Conservation (phyloP, 805 yeast species). For the Cyberlindnera xylosilytica region DNA sequence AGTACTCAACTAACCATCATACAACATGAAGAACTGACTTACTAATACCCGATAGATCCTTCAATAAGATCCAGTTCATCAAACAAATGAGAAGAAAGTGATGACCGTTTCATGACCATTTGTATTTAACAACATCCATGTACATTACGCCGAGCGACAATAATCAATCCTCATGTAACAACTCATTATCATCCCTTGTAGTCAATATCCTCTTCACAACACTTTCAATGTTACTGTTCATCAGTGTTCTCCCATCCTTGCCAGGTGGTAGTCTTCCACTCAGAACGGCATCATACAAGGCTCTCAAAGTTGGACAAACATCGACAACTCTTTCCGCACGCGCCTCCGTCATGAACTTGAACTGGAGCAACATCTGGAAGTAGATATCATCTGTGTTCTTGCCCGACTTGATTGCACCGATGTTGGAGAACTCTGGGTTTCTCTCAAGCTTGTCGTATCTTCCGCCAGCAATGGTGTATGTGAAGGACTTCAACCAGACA, state of each 20-base stretch:
- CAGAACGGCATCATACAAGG: slow-evolving; percentile 26
- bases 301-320: slow-evolving; percentile 38
- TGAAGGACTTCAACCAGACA: slow-evolving; percentile 53
- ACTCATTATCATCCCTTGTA: slow-evolving; percentile 47
- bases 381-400: slow-evolving; percentile 43
- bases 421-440: slow-evolving; percentile 50
- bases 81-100: slow-evolving; percentile 15
- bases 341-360: slow-evolving; percentile 53
- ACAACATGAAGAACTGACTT: not conserved
- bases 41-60: slow-evolving; percentile 21
- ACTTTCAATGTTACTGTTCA: slow-evolving; percentile 48
- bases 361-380: slow-evolving; percentile 49
- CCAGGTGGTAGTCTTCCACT: slow-evolving; percentile 38
- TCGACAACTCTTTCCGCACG: slow-evolving; percentile 44
- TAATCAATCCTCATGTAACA: slow-evolving; percentile 11
- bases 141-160: not conserved
- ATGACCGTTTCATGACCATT: not conserved
- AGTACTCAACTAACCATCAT: slow-evolving; percentile 27
- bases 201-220: slow-evolving; percentile 47
- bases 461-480: slow-evolving; percentile 51
- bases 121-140: too few species aligned
- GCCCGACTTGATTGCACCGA: slow-evolving; percentile 57
- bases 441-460: slow-evolving; percentile 55
- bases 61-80: slow-evolving; percentile 19
- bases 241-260: slow-evolving; percentile 40